Evolutionary conservation across 768 basidiomycete genomes (phyloP), one percentile per base, ranked within the genome.

Genomic region (Naganishia vishniacii): DNA sequence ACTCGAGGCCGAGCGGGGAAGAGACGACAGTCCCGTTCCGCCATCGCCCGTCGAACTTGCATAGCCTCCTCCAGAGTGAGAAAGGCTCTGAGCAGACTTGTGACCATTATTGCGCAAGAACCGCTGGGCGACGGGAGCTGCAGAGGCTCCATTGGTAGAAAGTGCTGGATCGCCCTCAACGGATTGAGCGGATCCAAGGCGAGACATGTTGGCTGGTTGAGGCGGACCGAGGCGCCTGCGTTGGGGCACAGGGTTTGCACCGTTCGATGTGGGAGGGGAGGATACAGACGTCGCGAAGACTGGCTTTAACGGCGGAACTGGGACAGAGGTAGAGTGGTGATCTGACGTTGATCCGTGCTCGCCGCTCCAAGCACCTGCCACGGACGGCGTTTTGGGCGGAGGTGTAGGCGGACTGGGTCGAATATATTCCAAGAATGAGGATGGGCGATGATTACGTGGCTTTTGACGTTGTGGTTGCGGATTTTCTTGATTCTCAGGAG

Each of bases 151-250:
- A 44, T n/a, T n/a, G 31, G 37, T 4, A 26, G 7, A 5, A 34
- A 20, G 12, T 18, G 53, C 37, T 4, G 7, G 11, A 23, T 41
- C 37, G 20, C 18, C 40, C 9, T 56, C 53, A 1, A 25, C 20
- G 18, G 42, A 60, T 7, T 60, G 42, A 9, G 59, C 25, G 16
- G 42, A 60, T n/a, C 59, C 42, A 15, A 60, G 42, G n/a, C 59
- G 59, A 4, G 59, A 26, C 41, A 60, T 31, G 31, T 60, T 60
- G 20, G 59, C 59, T 9, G 59, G 59, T 31, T 44, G 59, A 23
- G 59, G 59, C 29, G 59, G 59, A 25, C 59, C 59, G n/a, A 45
- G 41, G 0, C 59, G 41, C 26, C 53, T 34, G 4, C 53, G 34
- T 31, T 56, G 53, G 7, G 59, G 42, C 31, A 25, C 8, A 44